Evolutionary conservation across 805 yeast species (phyloP).

Genomic region (Kodamaea sagamina): DNA sequence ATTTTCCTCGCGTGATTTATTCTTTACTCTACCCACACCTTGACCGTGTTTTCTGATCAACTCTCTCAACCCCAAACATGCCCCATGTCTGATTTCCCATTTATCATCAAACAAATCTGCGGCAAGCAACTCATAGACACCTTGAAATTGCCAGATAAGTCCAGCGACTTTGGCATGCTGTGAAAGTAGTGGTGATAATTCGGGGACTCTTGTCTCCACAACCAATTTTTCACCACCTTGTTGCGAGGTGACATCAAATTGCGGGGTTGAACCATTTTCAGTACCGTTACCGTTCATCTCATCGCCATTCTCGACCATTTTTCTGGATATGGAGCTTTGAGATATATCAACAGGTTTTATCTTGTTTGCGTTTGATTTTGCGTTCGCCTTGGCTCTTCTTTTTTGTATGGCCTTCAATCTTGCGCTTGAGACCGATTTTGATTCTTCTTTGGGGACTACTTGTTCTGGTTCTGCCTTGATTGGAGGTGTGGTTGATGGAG

Average conservation of each 20-base stretch:
- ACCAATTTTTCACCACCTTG: constrained; percentile 80
- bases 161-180: constrained; percentile 73
- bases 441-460: constrained; percentile 7
- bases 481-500: constrained; percentile 21
- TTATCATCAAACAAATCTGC: constrained; percentile 77
- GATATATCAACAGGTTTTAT: constrained; percentile 63
- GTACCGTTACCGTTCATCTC: constrained; percentile 17
- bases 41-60: constrained; percentile 77
- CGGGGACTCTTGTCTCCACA: constrained; percentile 72
- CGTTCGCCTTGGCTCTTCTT: constrained; percentile 76
- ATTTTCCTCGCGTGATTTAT: constrained; percentile 62
- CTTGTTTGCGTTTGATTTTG: constrained; percentile 50
- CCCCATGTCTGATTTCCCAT: constrained; percentile 97
- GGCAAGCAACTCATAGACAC: constrained; percentile 78
- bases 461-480: constrained; percentile 15
- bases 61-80: constrained; percentile 89
- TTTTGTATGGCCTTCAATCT: constrained; percentile 94
- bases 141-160: constrained; percentile 91
- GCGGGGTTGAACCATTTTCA: constrained; percentile 27
- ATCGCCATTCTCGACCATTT: constrained; percentile 47
- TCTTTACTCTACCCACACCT: constrained; percentile 80
- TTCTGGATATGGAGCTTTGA: constrained; percentile 65
- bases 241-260: constrained; percentile 71
- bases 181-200: constrained; percentile 64
- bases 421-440: constrained; percentile 52